Evolutionary conservation across 2,329 filamentous ascomycete species (phyloP).

Genomic region (Scedosporium boydii): DNA sequence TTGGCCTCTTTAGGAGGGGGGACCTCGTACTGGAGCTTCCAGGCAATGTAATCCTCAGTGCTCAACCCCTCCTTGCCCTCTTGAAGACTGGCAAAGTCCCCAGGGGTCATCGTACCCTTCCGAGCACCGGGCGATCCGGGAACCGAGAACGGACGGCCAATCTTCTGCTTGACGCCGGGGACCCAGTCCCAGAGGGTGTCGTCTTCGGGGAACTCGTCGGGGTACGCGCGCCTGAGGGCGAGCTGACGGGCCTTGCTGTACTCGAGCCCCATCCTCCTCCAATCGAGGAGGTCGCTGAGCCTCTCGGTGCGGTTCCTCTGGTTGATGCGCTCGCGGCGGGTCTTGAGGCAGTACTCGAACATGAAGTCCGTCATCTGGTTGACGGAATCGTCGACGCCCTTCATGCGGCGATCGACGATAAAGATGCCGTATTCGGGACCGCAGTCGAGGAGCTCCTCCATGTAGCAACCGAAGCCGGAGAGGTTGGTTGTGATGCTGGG

Average conservation of each 20-base stretch:
- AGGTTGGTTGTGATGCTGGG: constrained; percentile 97
- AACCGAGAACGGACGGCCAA: constrained; percentile 86
- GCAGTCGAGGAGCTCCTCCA: constrained; percentile 79
- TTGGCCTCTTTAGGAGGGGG: neutral
- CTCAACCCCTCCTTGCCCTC: constrained; percentile 86
- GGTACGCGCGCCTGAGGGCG: constrained; percentile 85
- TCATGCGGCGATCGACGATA: constrained; percentile 90
- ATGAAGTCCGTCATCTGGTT: constrained; percentile 80
- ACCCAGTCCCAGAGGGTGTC: constrained; percentile 86
- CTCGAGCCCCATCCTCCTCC: constrained; percentile 99
- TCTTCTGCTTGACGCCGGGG: constrained; percentile 86
- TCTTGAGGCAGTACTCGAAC: constrained; percentile 91
- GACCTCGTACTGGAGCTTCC: constrained; percentile 86
- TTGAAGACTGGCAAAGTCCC: constrained; percentile 93
- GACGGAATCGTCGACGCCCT: constrained; percentile 94
- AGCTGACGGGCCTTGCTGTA: constrained; percentile 96
- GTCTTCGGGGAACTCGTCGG: constrained; percentile 70
- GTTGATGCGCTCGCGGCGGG: constrained; percentile 93
- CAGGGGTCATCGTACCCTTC: constrained; percentile 96
- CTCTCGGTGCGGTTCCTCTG: constrained; percentile 95
- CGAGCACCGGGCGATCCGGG: constrained; percentile 87
- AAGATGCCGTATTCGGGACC: constrained; percentile 98
- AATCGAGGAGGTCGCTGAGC: constrained; percentile 88
- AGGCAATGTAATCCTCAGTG: constrained; percentile 96
- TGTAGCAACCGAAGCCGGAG: constrained; percentile 97